Percentiles rank a stretch among this genome's conserved stretches.
phyloP scores from a whole-genome alignment of 2,329 filamentous ascomycete species.

The Fusarium sp. region DNA sequence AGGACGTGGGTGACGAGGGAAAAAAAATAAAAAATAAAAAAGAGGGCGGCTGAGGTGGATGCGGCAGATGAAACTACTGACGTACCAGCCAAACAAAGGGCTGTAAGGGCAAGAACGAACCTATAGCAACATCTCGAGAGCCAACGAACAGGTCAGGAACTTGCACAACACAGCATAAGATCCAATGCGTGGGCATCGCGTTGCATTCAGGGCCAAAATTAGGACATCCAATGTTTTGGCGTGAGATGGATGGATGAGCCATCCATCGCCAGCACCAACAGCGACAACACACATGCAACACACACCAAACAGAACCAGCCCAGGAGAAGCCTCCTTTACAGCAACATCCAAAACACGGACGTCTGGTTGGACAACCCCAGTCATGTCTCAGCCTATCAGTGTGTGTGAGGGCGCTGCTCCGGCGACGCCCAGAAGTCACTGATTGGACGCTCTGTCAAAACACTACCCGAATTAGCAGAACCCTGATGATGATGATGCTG shows the following conservation, averaged over 20 bases:
- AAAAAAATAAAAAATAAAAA: constrained; percentile 29
- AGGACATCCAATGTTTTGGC: background rate
- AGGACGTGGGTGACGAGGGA: constrained; percentile 31
- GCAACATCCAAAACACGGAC: constrained; percentile 12
- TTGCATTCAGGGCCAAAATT: background rate
- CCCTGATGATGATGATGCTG: constrained; percentile 29
- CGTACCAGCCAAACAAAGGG: constrained; percentile 23
- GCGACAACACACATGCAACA: constrained; percentile 23
- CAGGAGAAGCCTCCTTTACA: constrained; percentile 20
- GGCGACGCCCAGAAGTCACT: constrained; percentile 21
- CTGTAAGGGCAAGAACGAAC: constrained; percentile 19
- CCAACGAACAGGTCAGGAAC: constrained; percentile 7
- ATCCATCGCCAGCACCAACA: background rate
- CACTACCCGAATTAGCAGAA: constrained; percentile 18
- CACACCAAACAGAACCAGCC: constrained; percentile 14
- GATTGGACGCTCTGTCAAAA: constrained; percentile 20
- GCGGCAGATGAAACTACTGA: constrained; percentile 27
- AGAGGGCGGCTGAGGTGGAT: constrained; percentile 35
- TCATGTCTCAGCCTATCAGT: constrained; percentile 32
- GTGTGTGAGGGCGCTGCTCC: constrained; percentile 27
- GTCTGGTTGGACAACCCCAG: constrained; percentile 23
- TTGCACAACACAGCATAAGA: constrained; percentile 3
- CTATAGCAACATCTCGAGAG: constrained; percentile 11
- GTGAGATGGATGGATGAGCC: background rate
- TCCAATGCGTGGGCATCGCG: background rate